phyloP scores from a whole-genome alignment of 139 green algal genomes.

The Chlorella sorokiniana region DNA sequence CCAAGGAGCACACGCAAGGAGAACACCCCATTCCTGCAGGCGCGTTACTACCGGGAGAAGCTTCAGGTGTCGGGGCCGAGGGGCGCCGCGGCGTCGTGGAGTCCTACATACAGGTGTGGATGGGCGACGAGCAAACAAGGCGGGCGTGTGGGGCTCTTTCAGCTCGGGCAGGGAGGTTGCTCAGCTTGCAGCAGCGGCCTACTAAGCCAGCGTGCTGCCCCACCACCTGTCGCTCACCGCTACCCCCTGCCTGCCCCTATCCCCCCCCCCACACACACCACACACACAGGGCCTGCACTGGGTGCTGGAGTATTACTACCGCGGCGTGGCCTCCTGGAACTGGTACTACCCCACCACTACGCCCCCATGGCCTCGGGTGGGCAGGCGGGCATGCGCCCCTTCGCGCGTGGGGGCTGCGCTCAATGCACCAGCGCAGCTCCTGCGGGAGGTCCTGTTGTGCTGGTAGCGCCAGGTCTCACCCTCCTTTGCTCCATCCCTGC shows the following conservation, averaged over 20 bases:
- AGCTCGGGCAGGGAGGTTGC: too few species aligned
- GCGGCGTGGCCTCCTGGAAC: constrained; percentile 87
- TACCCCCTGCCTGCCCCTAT: neutral
- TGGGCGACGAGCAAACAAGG: too few species aligned
- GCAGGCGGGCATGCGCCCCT: neutral
- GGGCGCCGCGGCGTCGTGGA: constrained; percentile 50
- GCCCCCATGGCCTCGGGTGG: constrained; percentile 80
- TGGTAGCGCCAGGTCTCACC: neutral
- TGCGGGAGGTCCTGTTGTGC: neutral
- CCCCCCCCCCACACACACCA: neutral
- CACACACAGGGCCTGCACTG: constrained; percentile 85
- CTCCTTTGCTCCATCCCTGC: neutral
- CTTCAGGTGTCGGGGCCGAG: constrained; percentile 48
- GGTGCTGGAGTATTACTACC: constrained; percentile 97
- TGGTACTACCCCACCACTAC: constrained; percentile 96
- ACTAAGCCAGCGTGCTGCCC: too few species aligned
- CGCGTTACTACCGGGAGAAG: constrained; percentile 89
- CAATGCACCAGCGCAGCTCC: too few species aligned
- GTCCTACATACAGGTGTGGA: constrained; percentile 73
- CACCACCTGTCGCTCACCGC: too few species aligned
- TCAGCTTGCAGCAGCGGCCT: too few species aligned
- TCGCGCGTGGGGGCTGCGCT: neutral
- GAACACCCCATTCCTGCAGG: constrained; percentile 33
- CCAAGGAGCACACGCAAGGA: neutral
- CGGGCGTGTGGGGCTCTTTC: too few species aligned